These are phyloP conservation scores for Plasmodium fragile DNA, from an alignment of 169 alveolate species.

Conservation along the genomic window DNA sequence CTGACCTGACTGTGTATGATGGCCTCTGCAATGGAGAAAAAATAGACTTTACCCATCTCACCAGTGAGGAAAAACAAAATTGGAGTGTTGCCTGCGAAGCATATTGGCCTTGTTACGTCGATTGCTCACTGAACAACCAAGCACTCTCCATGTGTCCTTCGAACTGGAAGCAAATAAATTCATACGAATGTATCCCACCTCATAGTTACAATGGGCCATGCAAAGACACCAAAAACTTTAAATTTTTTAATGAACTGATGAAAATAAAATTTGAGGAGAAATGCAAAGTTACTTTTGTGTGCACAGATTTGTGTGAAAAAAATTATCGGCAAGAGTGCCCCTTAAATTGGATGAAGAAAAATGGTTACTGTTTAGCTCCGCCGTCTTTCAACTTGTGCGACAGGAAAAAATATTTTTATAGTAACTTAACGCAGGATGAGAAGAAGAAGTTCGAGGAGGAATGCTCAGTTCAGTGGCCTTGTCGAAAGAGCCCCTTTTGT, in stretches of 20 bases:
- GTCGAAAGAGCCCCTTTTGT: slow-evolving; percentile 37
- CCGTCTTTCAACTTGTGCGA: slow-evolving; percentile 34
- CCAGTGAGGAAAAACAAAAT: slow-evolving; percentile 47
- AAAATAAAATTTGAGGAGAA: slow-evolving; percentile 70
- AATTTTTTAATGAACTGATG: slow-evolving; percentile 40
- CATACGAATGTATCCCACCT: slow-evolving; percentile 60
- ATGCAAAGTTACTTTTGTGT: slow-evolving; percentile 61
- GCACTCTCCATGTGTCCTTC: slow-evolving; percentile 51
- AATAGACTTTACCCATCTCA: slow-evolving; percentile 56
- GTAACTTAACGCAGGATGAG: slow-evolving; percentile 36
- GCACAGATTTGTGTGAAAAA: slow-evolving; percentile 24
- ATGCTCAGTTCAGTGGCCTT: slow-evolving; percentile 66
- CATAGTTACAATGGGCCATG: slow-evolving; percentile 61
- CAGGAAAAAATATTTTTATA: slow-evolving; percentile 29
- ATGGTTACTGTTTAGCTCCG: slow-evolving; percentile 74
- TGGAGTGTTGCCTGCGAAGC: slow-evolving; percentile 77
- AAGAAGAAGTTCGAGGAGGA: slow-evolving; percentile 54
- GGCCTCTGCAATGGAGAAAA: slow-evolving; percentile 49
- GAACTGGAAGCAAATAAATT: slow-evolving; percentile 44
- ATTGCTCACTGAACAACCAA: slow-evolving; percentile 9
- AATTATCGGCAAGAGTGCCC: slow-evolving; percentile 69
- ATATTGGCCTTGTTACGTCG: slow-evolving; percentile 72
- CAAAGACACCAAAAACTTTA: slow-evolving; percentile 36
- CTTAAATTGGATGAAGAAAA: slow-evolving; percentile 38
- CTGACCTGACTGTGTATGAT: slow-evolving; percentile 54